Conservation (phyloP, 2,329 filamentous ascomycete species). For the Arthrobotrys megalospora region DNA sequence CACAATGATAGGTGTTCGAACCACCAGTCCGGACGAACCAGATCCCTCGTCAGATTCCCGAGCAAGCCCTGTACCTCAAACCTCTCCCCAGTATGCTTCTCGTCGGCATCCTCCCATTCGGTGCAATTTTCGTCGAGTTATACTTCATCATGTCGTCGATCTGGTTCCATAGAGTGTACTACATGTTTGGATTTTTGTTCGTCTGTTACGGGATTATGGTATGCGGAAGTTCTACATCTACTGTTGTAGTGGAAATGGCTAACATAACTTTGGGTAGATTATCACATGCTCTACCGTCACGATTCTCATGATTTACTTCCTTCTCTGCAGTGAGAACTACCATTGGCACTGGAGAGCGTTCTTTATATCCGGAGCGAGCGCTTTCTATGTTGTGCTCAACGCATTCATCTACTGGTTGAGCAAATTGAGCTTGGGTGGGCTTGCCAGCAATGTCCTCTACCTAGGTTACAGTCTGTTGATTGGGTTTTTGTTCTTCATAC, state of each 20-base stretch:
- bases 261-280: slow-evolving; percentile 69
- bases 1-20: slow-evolving; percentile 73
- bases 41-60: slow-evolving; percentile 96
- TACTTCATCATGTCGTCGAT: slow-evolving; percentile 99
- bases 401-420: slow-evolving; percentile 92
- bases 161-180: slow-evolving; percentile 99
- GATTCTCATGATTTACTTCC: slow-evolving; percentile 93
- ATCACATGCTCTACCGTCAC: slow-evolving; percentile 94
- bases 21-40: slow-evolving; percentile 95
- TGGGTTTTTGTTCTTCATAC: slow-evolving; percentile 90
- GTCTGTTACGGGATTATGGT: slow-evolving; percentile 94
- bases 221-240: slow-evolving; percentile 3
- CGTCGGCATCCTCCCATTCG: slow-evolving; percentile 92
- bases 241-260: not conserved
- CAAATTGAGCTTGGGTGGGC: slow-evolving; percentile 85
- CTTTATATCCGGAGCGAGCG: slow-evolving; percentile 89
- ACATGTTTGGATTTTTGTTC: slow-evolving; percentile 99
- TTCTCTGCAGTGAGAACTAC: slow-evolving; percentile 96
- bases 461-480: slow-evolving; percentile 92
- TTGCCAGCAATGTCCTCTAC: slow-evolving; percentile 91
- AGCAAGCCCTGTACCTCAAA: slow-evolving; percentile 83
- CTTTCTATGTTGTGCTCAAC: slow-evolving; percentile 91
- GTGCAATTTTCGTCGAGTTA: slow-evolving; percentile 96
- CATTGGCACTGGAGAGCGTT: slow-evolving; percentile 99
- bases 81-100: slow-evolving; percentile 91